These are phyloP conservation scores for Emericellopsis cladophorae DNA, from an alignment of 2,329 filamentous ascomycete species.

Conservation along the genomic window DNA sequence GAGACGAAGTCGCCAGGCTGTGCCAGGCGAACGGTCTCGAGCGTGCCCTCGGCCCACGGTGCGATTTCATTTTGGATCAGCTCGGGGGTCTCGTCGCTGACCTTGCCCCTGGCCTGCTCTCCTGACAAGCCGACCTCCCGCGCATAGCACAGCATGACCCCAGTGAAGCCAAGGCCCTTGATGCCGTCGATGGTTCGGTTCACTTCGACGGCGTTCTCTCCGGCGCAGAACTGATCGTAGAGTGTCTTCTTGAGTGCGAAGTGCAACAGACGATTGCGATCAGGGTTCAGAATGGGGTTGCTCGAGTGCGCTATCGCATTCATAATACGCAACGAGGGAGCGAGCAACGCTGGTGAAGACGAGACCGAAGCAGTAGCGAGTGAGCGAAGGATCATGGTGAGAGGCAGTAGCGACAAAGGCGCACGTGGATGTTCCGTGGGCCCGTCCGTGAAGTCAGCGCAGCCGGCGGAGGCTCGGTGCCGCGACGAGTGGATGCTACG, in stretches of 20 bases:
- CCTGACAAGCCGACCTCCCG: slow-evolving; percentile 64
- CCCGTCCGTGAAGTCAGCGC: slow-evolving; percentile 17
- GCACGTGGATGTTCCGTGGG: slow-evolving; percentile 12
- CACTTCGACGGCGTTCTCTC: slow-evolving; percentile 60
- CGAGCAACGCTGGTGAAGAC: slow-evolving; percentile 55
- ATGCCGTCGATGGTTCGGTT: slow-evolving; percentile 49
- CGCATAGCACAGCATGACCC: slow-evolving; percentile 77
- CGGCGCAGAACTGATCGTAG: slow-evolving; percentile 85
- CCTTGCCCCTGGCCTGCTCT: slow-evolving; percentile 30
- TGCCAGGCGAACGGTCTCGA: slow-evolving; percentile 63
- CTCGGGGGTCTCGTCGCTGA: slow-evolving; percentile 33
- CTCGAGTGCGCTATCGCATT: slow-evolving; percentile 56
- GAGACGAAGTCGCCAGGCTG: slow-evolving; percentile 49
- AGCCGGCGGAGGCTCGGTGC: slow-evolving; percentile 19
- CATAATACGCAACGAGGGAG: slow-evolving; percentile 57
- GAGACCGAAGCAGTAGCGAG: slow-evolving; percentile 58
- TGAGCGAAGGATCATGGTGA: slow-evolving; percentile 54
- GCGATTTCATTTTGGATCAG: slow-evolving; percentile 47
- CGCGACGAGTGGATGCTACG: slow-evolving; percentile 21
- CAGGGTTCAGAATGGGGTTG: slow-evolving; percentile 55
- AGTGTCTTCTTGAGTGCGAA: slow-evolving; percentile 68
- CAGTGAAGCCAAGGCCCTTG: slow-evolving; percentile 65
- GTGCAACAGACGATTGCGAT: slow-evolving; percentile 60
- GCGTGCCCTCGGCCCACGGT: slow-evolving; percentile 61
- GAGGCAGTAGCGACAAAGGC: slow-evolving; percentile 54